Percentiles rank a stretch among this genome's conserved stretches.
phyloP scores from a whole-genome alignment of 176 grass and related monocot genomes.

The Coix lacrymajobi region DNA sequence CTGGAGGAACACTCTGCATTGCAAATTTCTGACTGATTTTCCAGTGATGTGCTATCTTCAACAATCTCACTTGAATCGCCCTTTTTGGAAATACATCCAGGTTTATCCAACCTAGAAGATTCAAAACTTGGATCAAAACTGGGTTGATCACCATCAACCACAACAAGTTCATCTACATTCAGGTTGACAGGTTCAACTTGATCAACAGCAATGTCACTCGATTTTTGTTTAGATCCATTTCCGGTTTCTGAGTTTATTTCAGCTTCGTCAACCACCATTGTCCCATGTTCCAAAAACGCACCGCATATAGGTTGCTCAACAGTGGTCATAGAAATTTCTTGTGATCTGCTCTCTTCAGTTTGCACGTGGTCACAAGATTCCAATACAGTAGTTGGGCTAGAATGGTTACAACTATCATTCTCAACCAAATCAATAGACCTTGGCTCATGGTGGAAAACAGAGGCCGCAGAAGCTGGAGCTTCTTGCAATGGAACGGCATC shows the following conservation, averaged over 20 bases:
- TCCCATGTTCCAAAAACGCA: slow-evolving; percentile 8
- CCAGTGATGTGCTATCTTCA: background rate
- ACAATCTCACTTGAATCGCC: background rate
- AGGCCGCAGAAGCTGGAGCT: background rate
- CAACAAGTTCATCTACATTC: background rate
- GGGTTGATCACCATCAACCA: background rate
- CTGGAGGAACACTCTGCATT: background rate
- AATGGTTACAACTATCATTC: background rate
- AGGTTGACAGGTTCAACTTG: background rate
- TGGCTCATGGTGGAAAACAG: slow-evolving; percentile 1
- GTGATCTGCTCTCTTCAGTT: slow-evolving; percentile 4
- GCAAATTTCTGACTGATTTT: background rate
- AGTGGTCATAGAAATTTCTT: slow-evolving; percentile 19
- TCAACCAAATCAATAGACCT: slow-evolving; percentile 18
- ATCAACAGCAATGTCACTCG: slow-evolving; percentile 1
- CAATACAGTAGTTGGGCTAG: background rate
- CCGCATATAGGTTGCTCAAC: slow-evolving; percentile 9
- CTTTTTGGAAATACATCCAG: background rate
- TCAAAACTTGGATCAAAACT: background rate
- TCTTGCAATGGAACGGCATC: background rate
- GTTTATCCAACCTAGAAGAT: background rate
- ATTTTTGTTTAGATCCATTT: slow-evolving; percentile 6
- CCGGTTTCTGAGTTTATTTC: slow-evolving; percentile 2
- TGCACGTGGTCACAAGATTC: background rate
- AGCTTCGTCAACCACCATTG: slow-evolving; percentile 12